Evolutionary conservation across 2,329 filamentous ascomycete species (phyloP).

Genomic region (Dactylellina cionopaga): DNA sequence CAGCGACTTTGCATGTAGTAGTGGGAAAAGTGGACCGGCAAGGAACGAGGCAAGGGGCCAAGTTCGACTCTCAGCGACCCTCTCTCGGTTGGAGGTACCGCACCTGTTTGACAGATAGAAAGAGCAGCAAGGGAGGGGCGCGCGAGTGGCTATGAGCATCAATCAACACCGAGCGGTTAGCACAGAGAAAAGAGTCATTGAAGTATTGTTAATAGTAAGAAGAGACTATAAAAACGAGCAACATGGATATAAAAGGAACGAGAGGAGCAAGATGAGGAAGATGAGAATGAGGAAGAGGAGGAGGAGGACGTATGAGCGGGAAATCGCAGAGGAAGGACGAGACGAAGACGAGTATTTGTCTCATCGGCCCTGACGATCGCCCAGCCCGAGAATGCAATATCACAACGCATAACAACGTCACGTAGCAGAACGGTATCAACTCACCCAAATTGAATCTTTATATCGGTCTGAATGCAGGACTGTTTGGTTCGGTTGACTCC

Average conservation of each 20-base stretch:
- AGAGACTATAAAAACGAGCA: too few relatives aligned
- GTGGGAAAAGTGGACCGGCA: constrained; percentile 5
- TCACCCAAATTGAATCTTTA: too few relatives aligned
- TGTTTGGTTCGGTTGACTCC: too few relatives aligned
- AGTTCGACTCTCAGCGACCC: constrained; percentile 4
- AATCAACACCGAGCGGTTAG: too few relatives aligned
- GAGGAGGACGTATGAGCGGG: constrained; percentile 20
- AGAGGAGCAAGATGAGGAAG: neutral
- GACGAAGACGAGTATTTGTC: constrained; percentile 38
- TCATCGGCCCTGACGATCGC: constrained; percentile 36
- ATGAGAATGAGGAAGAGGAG: neutral
- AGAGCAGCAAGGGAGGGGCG: constrained; percentile 10
- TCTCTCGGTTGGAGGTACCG: constrained; percentile 19
- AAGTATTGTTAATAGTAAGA: too few relatives aligned
- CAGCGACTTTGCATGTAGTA: constrained; percentile 20
- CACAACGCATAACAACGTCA: constrained; percentile 12
- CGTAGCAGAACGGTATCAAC: constrained; percentile 15
- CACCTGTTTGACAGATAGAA: constrained; percentile 11
- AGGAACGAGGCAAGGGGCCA: constrained; percentile 29
- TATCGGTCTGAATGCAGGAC: too few relatives aligned
- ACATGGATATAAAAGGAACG: neutral
- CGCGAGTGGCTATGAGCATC: too few relatives aligned
- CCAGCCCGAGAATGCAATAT: constrained; percentile 38
- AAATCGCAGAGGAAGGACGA: constrained; percentile 28
- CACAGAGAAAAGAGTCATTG: too few relatives aligned